These are phyloP conservation scores for Tetradesmus lagerheimii DNA, from an alignment of 139 green algal species.

Conservation along the genomic window DNA sequence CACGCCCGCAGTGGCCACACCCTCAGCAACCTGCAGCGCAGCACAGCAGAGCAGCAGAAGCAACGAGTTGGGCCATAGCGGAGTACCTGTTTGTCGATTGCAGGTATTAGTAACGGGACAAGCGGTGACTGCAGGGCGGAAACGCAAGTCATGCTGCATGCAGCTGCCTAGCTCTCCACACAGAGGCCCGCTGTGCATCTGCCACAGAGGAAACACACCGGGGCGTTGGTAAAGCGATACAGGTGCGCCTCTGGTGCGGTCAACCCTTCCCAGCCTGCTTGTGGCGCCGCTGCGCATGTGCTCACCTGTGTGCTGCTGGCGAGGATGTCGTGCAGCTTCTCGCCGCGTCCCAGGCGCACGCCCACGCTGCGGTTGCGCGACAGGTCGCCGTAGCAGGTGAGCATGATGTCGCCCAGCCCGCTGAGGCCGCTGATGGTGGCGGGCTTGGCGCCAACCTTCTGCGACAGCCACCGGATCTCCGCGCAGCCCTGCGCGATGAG, in stretches of 20 bases:
- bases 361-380: constrained; percentile 90
- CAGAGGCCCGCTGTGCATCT: neutral
- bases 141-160: neutral
- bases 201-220: neutral
- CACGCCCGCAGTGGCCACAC: constrained; percentile 93
- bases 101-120: neutral
- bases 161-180: neutral
- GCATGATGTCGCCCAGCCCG: constrained; percentile 99
- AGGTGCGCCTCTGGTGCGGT: no score
- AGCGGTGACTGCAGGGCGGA: neutral
- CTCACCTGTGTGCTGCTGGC: constrained; percentile 63
- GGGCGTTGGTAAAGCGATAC: no score
- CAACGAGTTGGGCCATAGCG: no score
- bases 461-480: constrained; percentile 90
- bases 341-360: constrained; percentile 91
- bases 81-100: neutral
- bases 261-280: constrained; percentile 48
- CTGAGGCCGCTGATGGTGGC: constrained; percentile 92
- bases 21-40: constrained; percentile 88
- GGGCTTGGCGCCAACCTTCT: constrained; percentile 94
- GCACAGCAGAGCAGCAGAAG: neutral
- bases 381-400: constrained; percentile 98
- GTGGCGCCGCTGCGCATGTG: constrained; percentile 45
- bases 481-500: constrained; percentile 81
- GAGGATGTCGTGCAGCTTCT: constrained; percentile 94